Percentiles rank a stretch among this genome's conserved stretches.
Evolutionary conservation across 1,139 yeast genomes (phyloP).

Genomic region (Wickerhamiella pararugosa): DNA sequence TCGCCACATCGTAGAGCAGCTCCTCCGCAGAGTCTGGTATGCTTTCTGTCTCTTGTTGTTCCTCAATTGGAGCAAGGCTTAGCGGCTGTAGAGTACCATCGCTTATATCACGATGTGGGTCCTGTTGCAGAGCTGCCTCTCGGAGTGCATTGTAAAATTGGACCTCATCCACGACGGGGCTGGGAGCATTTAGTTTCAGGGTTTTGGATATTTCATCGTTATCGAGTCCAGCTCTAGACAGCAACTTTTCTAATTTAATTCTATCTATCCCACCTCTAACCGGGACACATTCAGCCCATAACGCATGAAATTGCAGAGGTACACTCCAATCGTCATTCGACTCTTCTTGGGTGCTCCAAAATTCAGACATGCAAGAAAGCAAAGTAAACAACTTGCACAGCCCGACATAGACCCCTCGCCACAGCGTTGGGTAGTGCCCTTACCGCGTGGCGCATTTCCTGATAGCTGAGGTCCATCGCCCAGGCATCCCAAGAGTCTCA

Average conservation of each 20-base stretch:
- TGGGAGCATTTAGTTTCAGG: not conserved
- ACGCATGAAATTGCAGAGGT: conserved; percentile 1
- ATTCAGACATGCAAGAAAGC: no score
- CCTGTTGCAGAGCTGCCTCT: not conserved
- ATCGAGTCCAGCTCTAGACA: conserved; percentile 1
- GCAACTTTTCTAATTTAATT: not conserved
- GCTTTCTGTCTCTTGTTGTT: not conserved
- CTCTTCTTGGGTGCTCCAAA: no score
- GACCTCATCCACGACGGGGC: not conserved
- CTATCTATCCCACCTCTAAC: not conserved
- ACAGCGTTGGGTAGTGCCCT: no score
- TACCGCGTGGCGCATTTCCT: no score
- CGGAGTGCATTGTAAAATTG: not conserved
- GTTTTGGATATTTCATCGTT: not conserved
- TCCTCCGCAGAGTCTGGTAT: not conserved
- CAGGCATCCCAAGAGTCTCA: no score
- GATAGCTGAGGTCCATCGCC: no score
- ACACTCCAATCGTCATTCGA: not conserved
- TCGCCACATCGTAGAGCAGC: not conserved
- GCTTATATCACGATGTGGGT: not conserved
- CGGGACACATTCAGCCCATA: conserved; percentile 3
- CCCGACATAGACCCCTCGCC: no score
- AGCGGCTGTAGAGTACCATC: not conserved
- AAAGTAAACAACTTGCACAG: no score
- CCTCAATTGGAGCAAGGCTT: not conserved